phyloP scores from a whole-genome alignment of 345 rosid genomes.

The Noccaea bulbosa region DNA sequence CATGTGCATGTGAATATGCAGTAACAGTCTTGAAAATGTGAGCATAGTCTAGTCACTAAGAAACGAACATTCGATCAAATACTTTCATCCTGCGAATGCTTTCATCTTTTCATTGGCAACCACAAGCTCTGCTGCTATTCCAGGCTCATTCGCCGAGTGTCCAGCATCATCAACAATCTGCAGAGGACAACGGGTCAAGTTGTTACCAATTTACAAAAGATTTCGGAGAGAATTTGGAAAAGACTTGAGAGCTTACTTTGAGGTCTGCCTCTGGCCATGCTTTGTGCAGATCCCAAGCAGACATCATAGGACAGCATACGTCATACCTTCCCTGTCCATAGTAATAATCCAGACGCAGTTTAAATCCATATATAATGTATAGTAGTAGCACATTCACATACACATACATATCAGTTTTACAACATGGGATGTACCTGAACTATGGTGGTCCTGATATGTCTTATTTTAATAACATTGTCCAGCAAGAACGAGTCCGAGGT shows the following conservation, averaged over 20 bases:
- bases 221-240: background rate
- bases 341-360: slow-evolving; percentile 21
- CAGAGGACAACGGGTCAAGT: background rate
- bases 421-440: slow-evolving; percentile 63
- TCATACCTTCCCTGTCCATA: slow-evolving; percentile 94
- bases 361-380: background rate
- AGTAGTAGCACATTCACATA: too few species aligned
- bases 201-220: slow-evolving; percentile 3
- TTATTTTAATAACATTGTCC: slow-evolving; percentile 83
- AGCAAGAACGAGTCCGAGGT: slow-evolving; percentile 76
- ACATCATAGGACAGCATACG: slow-evolving; percentile 94
- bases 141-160: slow-evolving; percentile 93
- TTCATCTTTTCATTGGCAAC: slow-evolving; percentile 83
- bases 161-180: slow-evolving; percentile 90
- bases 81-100: slow-evolving; percentile 33
- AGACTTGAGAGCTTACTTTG: slow-evolving; percentile 52
- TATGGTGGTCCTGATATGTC: slow-evolving; percentile 79
- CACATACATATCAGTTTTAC: too few species aligned
- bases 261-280: slow-evolving; percentile 96
- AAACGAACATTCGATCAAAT: slow-evolving; percentile 10
- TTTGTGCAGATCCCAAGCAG: slow-evolving; percentile 99
- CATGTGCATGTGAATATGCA: background rate
- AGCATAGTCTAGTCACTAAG: background rate
- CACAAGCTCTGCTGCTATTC: slow-evolving; percentile 87
- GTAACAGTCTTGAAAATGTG: slow-evolving; percentile 16